Conservation (phyloP, 495 filamentous ascomycete species). For the Aspergillus nidulans region DNA sequence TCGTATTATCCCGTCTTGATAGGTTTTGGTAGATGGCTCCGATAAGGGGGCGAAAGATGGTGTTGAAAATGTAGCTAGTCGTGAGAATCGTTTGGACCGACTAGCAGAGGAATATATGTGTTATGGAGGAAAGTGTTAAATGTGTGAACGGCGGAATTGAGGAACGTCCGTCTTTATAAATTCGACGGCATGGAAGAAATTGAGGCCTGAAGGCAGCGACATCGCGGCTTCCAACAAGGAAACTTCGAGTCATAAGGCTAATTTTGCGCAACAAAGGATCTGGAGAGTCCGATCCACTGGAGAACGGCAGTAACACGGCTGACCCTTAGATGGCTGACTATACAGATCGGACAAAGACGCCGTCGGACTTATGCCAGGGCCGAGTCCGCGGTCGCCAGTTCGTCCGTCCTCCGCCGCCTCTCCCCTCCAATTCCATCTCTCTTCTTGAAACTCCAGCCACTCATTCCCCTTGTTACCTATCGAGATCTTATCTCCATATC, state of each 20-base stretch:
- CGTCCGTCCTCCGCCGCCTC: constrained; percentile 6
- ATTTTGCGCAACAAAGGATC: background rate
- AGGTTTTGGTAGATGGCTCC: too few relatives aligned
- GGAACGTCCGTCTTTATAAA: background rate
- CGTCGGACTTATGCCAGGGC: background rate
- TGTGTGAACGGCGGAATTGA: background rate
- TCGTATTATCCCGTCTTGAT: too few relatives aligned
- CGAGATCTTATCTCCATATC: background rate
- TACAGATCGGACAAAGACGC: background rate
- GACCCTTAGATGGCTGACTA: background rate
- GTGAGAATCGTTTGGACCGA: background rate
- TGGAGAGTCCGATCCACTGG: background rate
- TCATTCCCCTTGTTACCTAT: too few relatives aligned
- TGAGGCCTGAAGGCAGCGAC: background rate
- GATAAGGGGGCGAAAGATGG: too few relatives aligned
- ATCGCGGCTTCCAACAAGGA: background rate
- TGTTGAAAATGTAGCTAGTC: background rate
- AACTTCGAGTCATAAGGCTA: background rate
- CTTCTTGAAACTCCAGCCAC: background rate
- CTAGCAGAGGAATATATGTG: too few relatives aligned
- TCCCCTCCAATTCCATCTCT: background rate
- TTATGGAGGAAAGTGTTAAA: background rate
- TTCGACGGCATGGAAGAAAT: background rate
- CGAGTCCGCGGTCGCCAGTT: constrained; percentile 14
- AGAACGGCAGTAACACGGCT: too few relatives aligned